Evolutionary conservation across 495 filamentous ascomycete genomes (phyloP), one percentile per base, ranked within the genome.

Genomic region (Trichocladium antarcticum): DNA sequence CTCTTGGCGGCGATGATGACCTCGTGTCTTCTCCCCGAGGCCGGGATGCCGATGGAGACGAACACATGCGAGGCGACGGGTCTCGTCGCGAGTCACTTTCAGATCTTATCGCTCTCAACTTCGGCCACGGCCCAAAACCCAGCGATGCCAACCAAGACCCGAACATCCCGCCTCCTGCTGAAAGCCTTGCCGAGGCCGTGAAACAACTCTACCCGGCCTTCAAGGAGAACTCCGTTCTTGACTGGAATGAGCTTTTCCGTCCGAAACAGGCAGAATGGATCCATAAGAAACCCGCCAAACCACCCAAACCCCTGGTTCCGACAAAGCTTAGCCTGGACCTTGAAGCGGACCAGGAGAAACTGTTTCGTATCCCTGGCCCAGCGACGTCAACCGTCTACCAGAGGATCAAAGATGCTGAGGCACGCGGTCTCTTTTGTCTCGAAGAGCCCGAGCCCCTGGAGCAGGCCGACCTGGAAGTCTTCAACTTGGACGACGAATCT

Each of bases 291-390:
- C 84, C 84, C 2, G 24, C 71, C 1, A 90, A 87, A 61, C 73
- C 77, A 10, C 88, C 93, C 16, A 95, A 85, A 59, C 75, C 83
- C 1, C 71, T 95, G 15, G 71, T 87, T 12, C 87, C 88, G 0
- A 88, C 83, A 11, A 99, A 97, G 64, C 72, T 94, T 40, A 85
- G 80, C 49, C 67, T 97, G 6, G 92, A 97, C 49, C 66, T 96
- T 10, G 79, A 81, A 4, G 72, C 74, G 39, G 92, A 97, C 57
- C 82, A 92, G 55, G 82, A 89, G 53, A 82, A 84, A 50, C 66
- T 73, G 9, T 98, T 98, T 62, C 79, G 75, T 34, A 76, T 89
- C 1, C 72, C 75, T 4, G 78, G 76, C 1, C 70, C 77, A 17
- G 65, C 71, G 0, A 65, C 53, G 15, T 32, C 53, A 1, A 51